These are phyloP conservation scores for Staphylotrichum longicolle DNA, from an alignment of 495 filamentous ascomycete species.

Conservation along the genomic window DNA sequence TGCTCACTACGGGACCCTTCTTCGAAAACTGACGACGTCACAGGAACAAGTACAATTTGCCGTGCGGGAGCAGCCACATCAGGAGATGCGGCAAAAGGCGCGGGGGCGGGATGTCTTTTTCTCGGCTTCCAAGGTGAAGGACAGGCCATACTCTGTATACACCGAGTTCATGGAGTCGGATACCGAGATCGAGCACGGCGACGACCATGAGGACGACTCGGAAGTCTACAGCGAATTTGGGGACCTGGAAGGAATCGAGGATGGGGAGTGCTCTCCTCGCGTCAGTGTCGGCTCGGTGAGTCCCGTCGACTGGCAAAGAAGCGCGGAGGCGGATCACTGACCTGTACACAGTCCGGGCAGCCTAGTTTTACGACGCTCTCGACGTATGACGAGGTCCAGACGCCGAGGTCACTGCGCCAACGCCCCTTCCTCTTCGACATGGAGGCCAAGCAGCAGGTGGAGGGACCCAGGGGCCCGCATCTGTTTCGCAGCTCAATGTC, in stretches of 20 bases:
- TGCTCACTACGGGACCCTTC: neutral
- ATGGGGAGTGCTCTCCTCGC: constrained; percentile 62
- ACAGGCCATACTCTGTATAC: constrained; percentile 58
- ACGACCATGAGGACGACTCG: constrained; percentile 52
- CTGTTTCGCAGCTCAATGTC: constrained; percentile 69
- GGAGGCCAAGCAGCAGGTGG: constrained; percentile 50
- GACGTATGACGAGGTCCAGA: constrained; percentile 71
- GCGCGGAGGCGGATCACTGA: neutral
- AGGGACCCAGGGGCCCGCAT: constrained; percentile 82
- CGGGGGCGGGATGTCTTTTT: constrained; percentile 48
- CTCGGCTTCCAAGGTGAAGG: constrained; percentile 35
- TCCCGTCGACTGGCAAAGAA: constrained; percentile 3
- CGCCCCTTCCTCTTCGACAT: constrained; percentile 20
- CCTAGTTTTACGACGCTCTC: constrained; percentile 72
- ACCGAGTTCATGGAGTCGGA: constrained; percentile 77
- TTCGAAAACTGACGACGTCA: constrained; percentile 18
- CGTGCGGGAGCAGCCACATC: constrained; percentile 22
- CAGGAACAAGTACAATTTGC: constrained; percentile 30
- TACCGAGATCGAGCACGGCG: constrained; percentile 59
- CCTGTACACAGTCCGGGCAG: constrained; percentile 50
- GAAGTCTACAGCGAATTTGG: constrained; percentile 51
- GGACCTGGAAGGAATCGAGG: constrained; percentile 43
- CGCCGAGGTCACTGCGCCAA: constrained; percentile 56
- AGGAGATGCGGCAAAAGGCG: constrained; percentile 51
- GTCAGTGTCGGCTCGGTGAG: constrained; percentile 66